Evolutionary conservation across 805 yeast genomes (phyloP).

Genomic region (Diddensiella transvaalensis): DNA sequence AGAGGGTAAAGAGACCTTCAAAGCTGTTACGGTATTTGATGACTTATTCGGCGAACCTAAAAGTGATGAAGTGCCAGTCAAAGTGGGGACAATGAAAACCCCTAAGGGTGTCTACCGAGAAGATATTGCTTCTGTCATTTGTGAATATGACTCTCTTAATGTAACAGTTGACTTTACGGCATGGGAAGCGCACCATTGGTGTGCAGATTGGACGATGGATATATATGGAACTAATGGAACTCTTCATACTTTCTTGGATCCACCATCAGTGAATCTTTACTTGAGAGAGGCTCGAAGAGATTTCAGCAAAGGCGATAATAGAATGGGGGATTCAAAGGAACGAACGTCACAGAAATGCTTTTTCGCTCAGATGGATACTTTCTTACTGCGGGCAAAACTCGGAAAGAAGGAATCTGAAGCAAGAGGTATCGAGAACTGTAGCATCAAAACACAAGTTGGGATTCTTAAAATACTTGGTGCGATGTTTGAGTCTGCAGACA

Average conservation of each 20-base stretch:
- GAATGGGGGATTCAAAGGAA: neutral
- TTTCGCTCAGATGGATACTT: slow-evolving; percentile 9
- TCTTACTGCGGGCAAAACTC: slow-evolving; percentile 4
- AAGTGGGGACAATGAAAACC: slow-evolving; percentile 10
- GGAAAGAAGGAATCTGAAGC: slow-evolving; percentile 11
- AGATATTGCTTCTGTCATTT: slow-evolving; percentile 12
- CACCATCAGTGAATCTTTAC: slow-evolving; percentile 7
- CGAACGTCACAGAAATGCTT: slow-evolving; percentile 6
- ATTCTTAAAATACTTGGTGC: slow-evolving; percentile 12
- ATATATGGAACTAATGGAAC: slow-evolving; percentile 15
- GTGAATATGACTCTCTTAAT: slow-evolving; percentile 7
- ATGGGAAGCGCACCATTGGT: slow-evolving; percentile 15
- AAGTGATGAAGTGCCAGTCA: slow-evolving; percentile 9
- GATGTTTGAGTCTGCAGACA: slow-evolving; percentile 9
- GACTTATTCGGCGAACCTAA: slow-evolving; percentile 10
- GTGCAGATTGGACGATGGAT: slow-evolving; percentile 14
- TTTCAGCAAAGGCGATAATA: slow-evolving; percentile 5
- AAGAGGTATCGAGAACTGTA: slow-evolving; percentile 7
- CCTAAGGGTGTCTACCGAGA: slow-evolving; percentile 4
- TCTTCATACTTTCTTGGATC: slow-evolving; percentile 10
- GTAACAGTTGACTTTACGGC: slow-evolving; percentile 11
- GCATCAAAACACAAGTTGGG: slow-evolving; percentile 7
- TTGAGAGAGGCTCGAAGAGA: slow-evolving; percentile 11
- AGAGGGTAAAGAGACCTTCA: slow-evolving; percentile 10
- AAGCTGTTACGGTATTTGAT: slow-evolving; percentile 8